Conservation (phyloP, 352 stramenopile species). For the Globisporangium nodosum region DNA sequence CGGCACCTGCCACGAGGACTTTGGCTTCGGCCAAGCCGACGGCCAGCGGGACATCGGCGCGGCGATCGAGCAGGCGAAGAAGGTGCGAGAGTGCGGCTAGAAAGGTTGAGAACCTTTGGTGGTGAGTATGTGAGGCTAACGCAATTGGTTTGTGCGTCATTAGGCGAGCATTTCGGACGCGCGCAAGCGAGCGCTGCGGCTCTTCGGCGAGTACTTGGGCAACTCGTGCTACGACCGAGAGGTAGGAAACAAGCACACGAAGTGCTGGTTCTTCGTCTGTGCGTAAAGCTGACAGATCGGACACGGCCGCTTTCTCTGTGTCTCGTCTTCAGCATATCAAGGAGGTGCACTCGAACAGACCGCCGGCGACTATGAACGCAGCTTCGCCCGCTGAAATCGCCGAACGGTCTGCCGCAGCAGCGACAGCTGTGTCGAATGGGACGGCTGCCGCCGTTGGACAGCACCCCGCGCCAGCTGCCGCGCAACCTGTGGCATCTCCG, state of each 20-base stretch:
- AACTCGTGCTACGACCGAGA: conserved; percentile 88
- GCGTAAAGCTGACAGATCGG: background rate
- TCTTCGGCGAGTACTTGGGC: conserved; percentile 84
- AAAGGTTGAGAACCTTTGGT: no score
- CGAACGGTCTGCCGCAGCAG: background rate
- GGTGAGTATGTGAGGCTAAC: background rate
- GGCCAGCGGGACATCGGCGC: conserved; percentile 69
- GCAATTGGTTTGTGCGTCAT: background rate
- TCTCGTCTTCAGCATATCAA: conserved; percentile 42
- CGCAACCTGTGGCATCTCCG: background rate
- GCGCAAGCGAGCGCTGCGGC: conserved; percentile 63
- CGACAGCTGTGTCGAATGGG: background rate
- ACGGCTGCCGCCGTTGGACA: background rate
- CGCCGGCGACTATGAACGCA: conserved; percentile 8
- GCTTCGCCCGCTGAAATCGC: conserved; percentile 10
- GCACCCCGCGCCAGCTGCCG: background rate
- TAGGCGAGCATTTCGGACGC: conserved; percentile 80
- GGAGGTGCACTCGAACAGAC: conserved; percentile 61
- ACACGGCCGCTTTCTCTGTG: background rate
- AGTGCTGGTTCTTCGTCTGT: background rate
- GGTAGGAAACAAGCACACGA: conserved; percentile 6
- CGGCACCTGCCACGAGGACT: conserved; percentile 76
- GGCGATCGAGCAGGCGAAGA: conserved; percentile 81
- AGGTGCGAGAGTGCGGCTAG: conserved; percentile 21
- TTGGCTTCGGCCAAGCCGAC: conserved; percentile 75